phyloP scores from a whole-genome alignment of 2,329 filamentous ascomycete species.

The Neonectria faginata region DNA sequence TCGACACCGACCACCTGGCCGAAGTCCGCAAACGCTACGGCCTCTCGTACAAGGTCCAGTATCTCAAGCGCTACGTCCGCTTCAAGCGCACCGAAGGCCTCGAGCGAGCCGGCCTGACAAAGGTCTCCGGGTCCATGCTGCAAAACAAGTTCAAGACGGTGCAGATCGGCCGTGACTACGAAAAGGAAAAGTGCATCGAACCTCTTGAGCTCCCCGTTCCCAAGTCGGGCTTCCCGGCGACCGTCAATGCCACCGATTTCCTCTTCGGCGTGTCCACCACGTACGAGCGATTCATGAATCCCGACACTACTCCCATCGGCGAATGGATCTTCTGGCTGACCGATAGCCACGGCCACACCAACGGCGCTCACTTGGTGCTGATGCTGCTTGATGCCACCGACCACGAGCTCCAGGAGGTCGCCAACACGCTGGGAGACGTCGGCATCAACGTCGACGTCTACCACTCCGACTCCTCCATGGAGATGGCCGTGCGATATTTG shows the following conservation, averaged over 20 bases:
- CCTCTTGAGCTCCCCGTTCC: constrained; percentile 65
- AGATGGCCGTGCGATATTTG: constrained; percentile 70
- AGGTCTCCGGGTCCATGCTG: constrained; percentile 61
- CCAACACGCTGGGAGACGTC: constrained; percentile 57
- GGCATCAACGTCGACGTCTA: constrained; percentile 70
- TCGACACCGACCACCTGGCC: constrained; percentile 60
- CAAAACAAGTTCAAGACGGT: constrained; percentile 61
- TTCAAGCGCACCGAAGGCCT: constrained; percentile 62
- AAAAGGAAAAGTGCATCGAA: constrained; percentile 58
- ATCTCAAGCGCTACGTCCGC: constrained; percentile 67
- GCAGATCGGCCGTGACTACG: constrained; percentile 58
- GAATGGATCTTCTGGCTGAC: constrained; percentile 73
- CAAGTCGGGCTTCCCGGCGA: constrained; percentile 61
- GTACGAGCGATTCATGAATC: constrained; percentile 65
- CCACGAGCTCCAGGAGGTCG: constrained; percentile 62
- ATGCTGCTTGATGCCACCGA: constrained; percentile 65
- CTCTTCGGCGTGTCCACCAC: constrained; percentile 71
- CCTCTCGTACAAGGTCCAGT: constrained; percentile 64
- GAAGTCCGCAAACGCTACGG: constrained; percentile 60
- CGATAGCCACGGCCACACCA: constrained; percentile 65
- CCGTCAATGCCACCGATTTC: constrained; percentile 67
- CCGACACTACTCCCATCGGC: constrained; percentile 63
- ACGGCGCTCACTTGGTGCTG: constrained; percentile 67
- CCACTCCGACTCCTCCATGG: constrained; percentile 63
- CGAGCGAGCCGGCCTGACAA: constrained; percentile 63